Evolutionary conservation across 208 protist genomes (phyloP), one percentile per base, ranked within the genome.

Genomic region (Lotmaria passim): DNA sequence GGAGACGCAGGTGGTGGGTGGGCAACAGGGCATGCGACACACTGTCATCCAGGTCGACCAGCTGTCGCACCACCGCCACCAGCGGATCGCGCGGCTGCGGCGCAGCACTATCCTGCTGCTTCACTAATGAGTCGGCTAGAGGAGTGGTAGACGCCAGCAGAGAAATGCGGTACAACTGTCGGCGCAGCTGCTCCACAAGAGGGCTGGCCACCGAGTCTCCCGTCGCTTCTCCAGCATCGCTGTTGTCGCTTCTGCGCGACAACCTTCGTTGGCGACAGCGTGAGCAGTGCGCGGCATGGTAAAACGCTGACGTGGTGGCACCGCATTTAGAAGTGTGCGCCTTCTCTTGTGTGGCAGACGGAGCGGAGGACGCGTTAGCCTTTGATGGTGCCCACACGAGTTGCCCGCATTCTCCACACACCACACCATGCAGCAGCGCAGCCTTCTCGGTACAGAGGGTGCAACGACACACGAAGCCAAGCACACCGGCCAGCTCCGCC

Each of bases 1-100:
- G 71, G 41, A 92, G 56, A 7, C 86, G 79, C 24, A 79, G 64
- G 58, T 79, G 68, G 73, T 94, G 86, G 15, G 86, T 89, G 10
- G 83, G 60, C 23, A 81, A 77, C 10, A 94, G 48, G 26, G 69
- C 19, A 21, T 51, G 65, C 64, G 51, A 31, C 4, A 70, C 46
- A 31, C 71, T 68, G 6, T 55, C 64, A 34, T 91, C 84, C 7
- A 90, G 70, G 28, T 78, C 65, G n/a, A 91, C 47, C 36, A 94
- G 73, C 21, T 48, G 66, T 11, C 73, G 79, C 69, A 90, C 65
- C 48, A 65, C 55, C 30, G 58, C 30, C 30, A 56, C 65, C 7
- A 65, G n/a, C 8, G 64, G 50, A 48, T 72, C 33, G 56, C 53
- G 59, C 28, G 23, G 33, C n/a, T 11, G n/a, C 24, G 34, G 8